Percentiles rank a stretch among this genome's conserved stretches.
These are phyloP conservation scores for Trebouxia sp. DNA, from an alignment of 139 green algal species.

Conservation along the genomic window DNA sequence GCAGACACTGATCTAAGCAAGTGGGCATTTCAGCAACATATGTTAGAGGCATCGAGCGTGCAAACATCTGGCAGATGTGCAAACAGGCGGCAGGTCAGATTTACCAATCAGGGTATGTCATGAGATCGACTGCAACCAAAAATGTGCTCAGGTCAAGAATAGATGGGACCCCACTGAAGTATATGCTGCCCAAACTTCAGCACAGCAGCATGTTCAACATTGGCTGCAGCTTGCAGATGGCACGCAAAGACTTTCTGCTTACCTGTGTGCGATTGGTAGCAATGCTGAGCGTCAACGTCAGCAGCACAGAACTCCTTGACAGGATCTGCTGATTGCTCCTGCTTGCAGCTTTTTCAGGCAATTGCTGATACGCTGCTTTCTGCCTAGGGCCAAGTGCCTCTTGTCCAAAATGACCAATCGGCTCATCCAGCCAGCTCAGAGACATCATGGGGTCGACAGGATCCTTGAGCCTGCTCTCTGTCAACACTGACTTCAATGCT, in stretches of 20 bases:
- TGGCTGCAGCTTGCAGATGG: not conserved
- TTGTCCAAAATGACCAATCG: too few relatives aligned
- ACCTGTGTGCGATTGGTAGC: not conserved
- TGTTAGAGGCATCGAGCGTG: too few relatives aligned
- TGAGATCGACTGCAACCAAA: too few relatives aligned
- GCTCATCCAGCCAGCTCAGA: not conserved
- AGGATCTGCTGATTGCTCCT: not conserved
- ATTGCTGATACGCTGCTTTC: not conserved
- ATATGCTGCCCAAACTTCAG: not conserved
- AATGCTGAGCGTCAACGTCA: slow-evolving; percentile 10
- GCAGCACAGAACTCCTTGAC: not conserved
- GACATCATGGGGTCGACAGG: not conserved
- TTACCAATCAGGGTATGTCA: too few relatives aligned
- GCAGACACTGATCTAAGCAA: not conserved
- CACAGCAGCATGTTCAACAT: not conserved
- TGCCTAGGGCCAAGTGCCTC: not conserved
- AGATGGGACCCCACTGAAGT: too few relatives aligned
- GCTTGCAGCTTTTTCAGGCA: not conserved
- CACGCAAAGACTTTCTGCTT: not conserved
- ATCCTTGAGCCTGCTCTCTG: not conserved
- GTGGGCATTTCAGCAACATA: too few relatives aligned
- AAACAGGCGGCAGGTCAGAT: too few relatives aligned
- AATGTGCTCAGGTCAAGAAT: too few relatives aligned
- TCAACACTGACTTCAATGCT: too few relatives aligned
- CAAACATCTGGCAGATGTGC: too few relatives aligned